Evolutionary conservation across 768 basidiomycete species (phyloP), one percentile per base, ranked within the genome.

Genomic region (Tylopilus rubrobrunneus): DNA sequence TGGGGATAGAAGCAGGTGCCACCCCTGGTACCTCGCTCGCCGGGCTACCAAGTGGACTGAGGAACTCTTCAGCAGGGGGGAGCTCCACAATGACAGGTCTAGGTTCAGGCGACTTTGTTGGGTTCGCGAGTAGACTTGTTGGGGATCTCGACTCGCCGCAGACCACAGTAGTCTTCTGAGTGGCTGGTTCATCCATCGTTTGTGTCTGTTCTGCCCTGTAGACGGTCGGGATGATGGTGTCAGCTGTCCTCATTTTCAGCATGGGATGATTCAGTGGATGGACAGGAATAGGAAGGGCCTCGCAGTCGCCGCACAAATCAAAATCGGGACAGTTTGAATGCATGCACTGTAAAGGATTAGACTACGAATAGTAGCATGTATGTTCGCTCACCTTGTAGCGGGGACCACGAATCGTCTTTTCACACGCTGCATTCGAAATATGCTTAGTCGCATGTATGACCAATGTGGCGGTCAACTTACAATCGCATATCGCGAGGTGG

Each of bases 291-390:
- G 92, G 92, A 52, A 82, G 76, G 6, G 89, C 84, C 71, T 93
- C 92, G 70, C 92, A 95, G 49, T 68, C 69, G 53, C 77, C 74
- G 70, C 92, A 95, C 17, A 94, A 76, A 62, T 95, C 92, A 60
- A 84, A 92, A 67, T 93, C 88, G 0, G 79, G 77, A 70, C 92
- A 95, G 4, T 74, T 71, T 14, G 82, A 76, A 63, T 92, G 84
- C 81, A 90, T 84, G 71, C 92, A 95, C 86, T 89, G 57, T 29
- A n/a, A 33, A 14, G 39, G 33, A 48, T 64, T n/a, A 55, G 52
- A 52, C 1, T 8, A 19, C 27, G 43, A 48, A 31, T 19, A 33
- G 4, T n/a, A 1, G n/a, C 17, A 9, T 36, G 1, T 21, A 45
- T 43, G 21, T 31, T 33, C 21, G 62, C 69, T 51, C 41, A 85